Percentiles rank a stretch among this genome's conserved stretches.
Evolutionary conservation across 208 protist genomes (phyloP).

Genomic region (Novymonas esmeraldas): DNA sequence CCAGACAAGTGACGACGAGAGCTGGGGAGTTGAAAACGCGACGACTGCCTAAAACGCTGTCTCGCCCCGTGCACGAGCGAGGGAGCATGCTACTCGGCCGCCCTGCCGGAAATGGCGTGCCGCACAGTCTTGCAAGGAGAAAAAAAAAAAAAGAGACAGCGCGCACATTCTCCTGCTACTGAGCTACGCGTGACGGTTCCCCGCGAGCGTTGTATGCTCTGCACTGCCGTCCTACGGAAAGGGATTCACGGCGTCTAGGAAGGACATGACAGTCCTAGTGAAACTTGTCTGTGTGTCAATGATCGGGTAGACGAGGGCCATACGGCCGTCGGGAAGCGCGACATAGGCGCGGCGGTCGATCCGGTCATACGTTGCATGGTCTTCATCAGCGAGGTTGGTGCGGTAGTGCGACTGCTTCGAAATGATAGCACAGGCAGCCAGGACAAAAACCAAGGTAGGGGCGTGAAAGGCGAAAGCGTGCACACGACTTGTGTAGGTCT

Average conservation of each 20-base stretch:
- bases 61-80: too few species aligned
- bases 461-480: constrained; percentile 73
- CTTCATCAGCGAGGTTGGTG: constrained; percentile 80
- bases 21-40: too few species aligned
- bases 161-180: too few species aligned
- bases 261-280: constrained; percentile 74
- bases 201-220: too few species aligned
- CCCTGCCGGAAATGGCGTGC: too few species aligned
- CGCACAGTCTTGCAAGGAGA: too few species aligned
- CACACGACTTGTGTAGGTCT: constrained; percentile 76
- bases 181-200: too few species aligned
- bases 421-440: constrained; percentile 71
- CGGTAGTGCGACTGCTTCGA: constrained; percentile 90
- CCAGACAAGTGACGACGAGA: too few species aligned
- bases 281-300: constrained; percentile 85
- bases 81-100: too few species aligned
- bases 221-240: too few species aligned
- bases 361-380: constrained; percentile 77
- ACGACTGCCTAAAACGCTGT: too few species aligned
- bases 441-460: constrained; percentile 71
- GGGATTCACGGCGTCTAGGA: constrained; percentile 84
- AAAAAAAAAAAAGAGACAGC: neutral
- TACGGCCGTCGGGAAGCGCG: constrained; percentile 88
- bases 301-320: constrained; percentile 91
- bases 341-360: constrained; percentile 92